phyloP scores from a whole-genome alignment of 148 eudicot species.

The Simmondsia chinensis region DNA sequence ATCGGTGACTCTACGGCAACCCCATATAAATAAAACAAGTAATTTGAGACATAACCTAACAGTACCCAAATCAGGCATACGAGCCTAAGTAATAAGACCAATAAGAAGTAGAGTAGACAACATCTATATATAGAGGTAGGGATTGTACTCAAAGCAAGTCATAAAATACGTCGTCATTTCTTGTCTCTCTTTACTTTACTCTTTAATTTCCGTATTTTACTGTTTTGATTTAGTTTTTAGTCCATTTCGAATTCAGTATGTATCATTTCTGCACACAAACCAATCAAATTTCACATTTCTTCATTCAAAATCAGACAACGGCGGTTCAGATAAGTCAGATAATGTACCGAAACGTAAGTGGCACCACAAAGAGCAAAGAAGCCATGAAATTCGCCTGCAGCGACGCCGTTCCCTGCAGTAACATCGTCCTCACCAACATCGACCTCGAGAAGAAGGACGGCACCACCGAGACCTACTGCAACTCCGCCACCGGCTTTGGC shows the following conservation, averaged over 20 bases:
- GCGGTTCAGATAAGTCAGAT: conserved; percentile 79
- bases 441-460: conserved; percentile 62
- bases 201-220: too few species aligned
- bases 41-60: too few species aligned
- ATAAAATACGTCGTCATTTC: too few species aligned
- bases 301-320: conserved; percentile 29
- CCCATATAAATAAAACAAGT: too few species aligned
- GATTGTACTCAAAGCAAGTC: too few species aligned
- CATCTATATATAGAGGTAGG: too few species aligned
- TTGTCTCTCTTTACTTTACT: too few species aligned
- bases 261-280: too few species aligned
- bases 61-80: too few species aligned
- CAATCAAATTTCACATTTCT: background rate
- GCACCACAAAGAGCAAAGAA: conserved; percentile 56
- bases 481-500: conserved; percentile 52
- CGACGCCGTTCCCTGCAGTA: conserved; percentile 63
- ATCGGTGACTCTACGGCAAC: too few species aligned
- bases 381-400: conserved; percentile 94
- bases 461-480: conserved; percentile 59
- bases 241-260: background rate
- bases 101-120: too few species aligned
- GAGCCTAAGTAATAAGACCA: too few species aligned
- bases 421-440: conserved; percentile 62
- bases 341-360: conserved; percentile 68
- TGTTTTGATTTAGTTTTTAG: background rate